Evolutionary conservation across 176 grass and related monocot species (phyloP).

Genomic region (Tillandsia fasciculata): DNA sequence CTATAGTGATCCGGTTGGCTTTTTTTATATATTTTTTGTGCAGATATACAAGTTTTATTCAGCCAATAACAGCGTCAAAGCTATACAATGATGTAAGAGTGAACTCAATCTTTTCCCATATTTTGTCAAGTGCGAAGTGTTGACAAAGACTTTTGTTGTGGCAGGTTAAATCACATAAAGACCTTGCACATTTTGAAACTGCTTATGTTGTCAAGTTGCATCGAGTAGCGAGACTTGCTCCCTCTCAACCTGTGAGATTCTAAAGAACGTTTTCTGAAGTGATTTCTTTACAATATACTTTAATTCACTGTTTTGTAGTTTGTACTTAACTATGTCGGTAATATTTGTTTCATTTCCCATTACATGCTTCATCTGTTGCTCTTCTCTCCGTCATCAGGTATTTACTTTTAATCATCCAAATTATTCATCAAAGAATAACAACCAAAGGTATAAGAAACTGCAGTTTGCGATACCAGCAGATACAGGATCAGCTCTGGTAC

Average conservation of each 20-base stretch:
- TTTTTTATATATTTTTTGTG: not conserved
- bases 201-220: slow-evolving; percentile 98
- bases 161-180: slow-evolving; percentile 96
- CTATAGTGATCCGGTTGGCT: too few relatives aligned
- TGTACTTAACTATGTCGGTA: too few relatives aligned
- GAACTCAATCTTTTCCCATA: slow-evolving; percentile 1
- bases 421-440: slow-evolving; percentile 42
- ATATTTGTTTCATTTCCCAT: not conserved
- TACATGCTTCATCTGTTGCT: not conserved
- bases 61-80: slow-evolving; percentile 90
- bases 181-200: slow-evolving; percentile 97
- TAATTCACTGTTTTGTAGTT: too few relatives aligned
- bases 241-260: slow-evolving; percentile 54
- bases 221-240: slow-evolving; percentile 73
- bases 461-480: slow-evolving; percentile 63
- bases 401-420: slow-evolving; percentile 89
- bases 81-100: slow-evolving; percentile 85
- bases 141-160: slow-evolving; percentile 22
- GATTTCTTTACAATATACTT: too few relatives aligned
- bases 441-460: slow-evolving; percentile 87
- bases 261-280: not conserved
- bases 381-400: slow-evolving; percentile 26
- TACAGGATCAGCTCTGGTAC: slow-evolving; percentile 75
- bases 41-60: slow-evolving; percentile 96
- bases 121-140: not conserved